Evolutionary conservation across 2,329 filamentous ascomycete genomes (phyloP).

Genomic region (Pseudopithomyces maydicus): DNA sequence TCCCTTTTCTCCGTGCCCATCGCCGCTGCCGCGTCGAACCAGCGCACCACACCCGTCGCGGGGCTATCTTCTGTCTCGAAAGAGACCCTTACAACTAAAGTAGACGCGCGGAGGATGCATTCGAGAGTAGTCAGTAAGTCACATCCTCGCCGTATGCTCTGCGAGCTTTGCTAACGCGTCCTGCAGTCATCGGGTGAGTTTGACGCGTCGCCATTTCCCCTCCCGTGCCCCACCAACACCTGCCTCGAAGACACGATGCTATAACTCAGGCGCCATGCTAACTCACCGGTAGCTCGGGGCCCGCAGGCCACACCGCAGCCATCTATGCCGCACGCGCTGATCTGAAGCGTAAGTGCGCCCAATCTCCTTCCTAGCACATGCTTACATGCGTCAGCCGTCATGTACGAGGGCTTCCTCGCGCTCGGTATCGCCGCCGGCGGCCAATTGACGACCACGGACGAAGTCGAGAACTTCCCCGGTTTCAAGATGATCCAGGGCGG

Average conservation of each 20-base stretch:
- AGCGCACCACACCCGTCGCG: slow-evolving; percentile 56
- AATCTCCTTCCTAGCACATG: neutral
- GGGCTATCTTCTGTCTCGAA: slow-evolving; percentile 48
- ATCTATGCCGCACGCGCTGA: slow-evolving; percentile 95
- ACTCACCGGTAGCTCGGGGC: slow-evolving; percentile 74
- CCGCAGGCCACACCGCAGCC: slow-evolving; percentile 95
- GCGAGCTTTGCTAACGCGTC: slow-evolving; percentile 28
- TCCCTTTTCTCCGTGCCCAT: slow-evolving; percentile 75
- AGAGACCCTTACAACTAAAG: slow-evolving; percentile 26
- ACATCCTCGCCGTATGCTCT: neutral
- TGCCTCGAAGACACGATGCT: slow-evolving; percentile 1
- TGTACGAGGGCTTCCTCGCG: slow-evolving; percentile 98
- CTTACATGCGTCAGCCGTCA: slow-evolving; percentile 64
- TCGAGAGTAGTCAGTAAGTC: slow-evolving; percentile 85
- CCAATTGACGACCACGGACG: slow-evolving; percentile 96
- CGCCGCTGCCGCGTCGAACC: slow-evolving; percentile 70
- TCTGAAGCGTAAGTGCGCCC: slow-evolving; percentile 70
- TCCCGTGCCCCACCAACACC: slow-evolving; percentile 13
- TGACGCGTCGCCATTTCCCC: slow-evolving; percentile 18
- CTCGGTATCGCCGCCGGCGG: slow-evolving; percentile 95
- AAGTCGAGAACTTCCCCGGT: slow-evolving; percentile 97
- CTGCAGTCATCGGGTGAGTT: slow-evolving; percentile 44
- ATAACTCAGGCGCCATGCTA: slow-evolving; percentile 31
- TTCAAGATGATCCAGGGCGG: slow-evolving; percentile 89
- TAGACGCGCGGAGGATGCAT: slow-evolving; percentile 73